phyloP scores from a whole-genome alignment of 176 grass and related monocot species.

The Oryza meyeriana region DNA sequence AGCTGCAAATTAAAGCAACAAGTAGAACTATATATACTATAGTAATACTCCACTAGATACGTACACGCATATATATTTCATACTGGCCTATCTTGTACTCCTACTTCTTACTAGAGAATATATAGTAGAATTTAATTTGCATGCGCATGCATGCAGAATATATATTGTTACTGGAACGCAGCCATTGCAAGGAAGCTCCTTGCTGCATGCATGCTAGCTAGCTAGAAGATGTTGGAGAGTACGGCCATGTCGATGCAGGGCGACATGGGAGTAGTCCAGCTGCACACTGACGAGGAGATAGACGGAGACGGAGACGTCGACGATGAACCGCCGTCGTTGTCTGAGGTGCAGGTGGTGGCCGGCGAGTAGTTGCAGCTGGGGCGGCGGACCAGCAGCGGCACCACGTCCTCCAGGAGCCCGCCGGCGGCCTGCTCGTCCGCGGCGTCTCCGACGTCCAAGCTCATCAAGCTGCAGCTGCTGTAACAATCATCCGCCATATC shows the following conservation, averaged over 20 bases:
- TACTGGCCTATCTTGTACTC: background rate
- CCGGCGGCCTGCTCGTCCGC: background rate
- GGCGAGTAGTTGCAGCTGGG: slow-evolving; percentile 44
- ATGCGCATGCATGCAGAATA: background rate
- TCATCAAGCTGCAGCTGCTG: background rate
- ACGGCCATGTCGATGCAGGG: slow-evolving; percentile 59
- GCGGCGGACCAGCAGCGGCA: slow-evolving; percentile 60
- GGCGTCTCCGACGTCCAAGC: too few relatives aligned
- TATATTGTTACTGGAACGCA: background rate
- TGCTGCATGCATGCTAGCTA: background rate
- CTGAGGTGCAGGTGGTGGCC: background rate
- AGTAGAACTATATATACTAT: background rate
- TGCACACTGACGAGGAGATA: slow-evolving; percentile 42
- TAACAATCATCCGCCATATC: background rate
- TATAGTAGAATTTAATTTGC: too few relatives aligned
- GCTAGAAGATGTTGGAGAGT: slow-evolving; percentile 66
- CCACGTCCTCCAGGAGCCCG: slow-evolving; percentile 76
- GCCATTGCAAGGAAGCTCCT: too few relatives aligned
- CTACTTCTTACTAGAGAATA: background rate
- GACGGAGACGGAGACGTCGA: slow-evolving; percentile 20
- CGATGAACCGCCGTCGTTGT: background rate
- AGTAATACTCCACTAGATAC: background rate
- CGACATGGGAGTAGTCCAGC: slow-evolving; percentile 39
- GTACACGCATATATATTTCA: background rate
- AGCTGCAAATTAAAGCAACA: background rate